Percentiles rank a stretch among this genome's conserved stretches.
Evolutionary conservation across 148 eudicot genomes (phyloP).

Genomic region (Fagopyrum esculentum): DNA sequence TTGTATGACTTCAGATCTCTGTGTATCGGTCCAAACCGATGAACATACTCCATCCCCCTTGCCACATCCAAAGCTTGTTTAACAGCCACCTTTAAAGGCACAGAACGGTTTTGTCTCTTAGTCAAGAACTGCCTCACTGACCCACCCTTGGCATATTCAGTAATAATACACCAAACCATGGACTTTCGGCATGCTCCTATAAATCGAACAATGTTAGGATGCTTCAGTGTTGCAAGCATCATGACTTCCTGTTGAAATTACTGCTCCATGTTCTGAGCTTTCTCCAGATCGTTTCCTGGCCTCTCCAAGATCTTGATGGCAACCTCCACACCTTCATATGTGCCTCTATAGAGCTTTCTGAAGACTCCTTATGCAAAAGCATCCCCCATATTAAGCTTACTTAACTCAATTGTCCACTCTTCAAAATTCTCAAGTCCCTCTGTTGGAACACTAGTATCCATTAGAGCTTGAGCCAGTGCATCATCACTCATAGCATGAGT

Average conservation of each 20-base stretch:
- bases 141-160: constrained; percentile 98
- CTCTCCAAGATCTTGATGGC: constrained; percentile 95
- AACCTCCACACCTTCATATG: constrained; percentile 90
- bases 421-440: constrained; percentile 81
- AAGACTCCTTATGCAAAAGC: constrained; percentile 98
- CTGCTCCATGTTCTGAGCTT: constrained; percentile 92
- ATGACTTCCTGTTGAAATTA: constrained; percentile 97
- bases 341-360: constrained; percentile 91
- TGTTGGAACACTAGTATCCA: constrained; percentile 66
- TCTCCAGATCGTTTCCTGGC: constrained; percentile 83
- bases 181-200: constrained; percentile 95
- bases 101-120: constrained; percentile 72
- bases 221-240: constrained; percentile 93
- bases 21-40: constrained; percentile 75
- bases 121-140: constrained; percentile 86
- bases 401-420: constrained; percentile 89
- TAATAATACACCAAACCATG: constrained; percentile 97
- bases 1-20: constrained; percentile 91
- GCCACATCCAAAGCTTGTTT: constrained; percentile 99
- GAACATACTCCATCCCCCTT: constrained; percentile 97
- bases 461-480: constrained; percentile 83
- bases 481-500: constrained; percentile 81
- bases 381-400: constrained; percentile 81
- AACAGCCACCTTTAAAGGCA: constrained; percentile 86
- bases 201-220: constrained; percentile 88